These are phyloP conservation scores for Morella rubra DNA, from an alignment of 306 rosid species.

Conservation along the genomic window DNA sequence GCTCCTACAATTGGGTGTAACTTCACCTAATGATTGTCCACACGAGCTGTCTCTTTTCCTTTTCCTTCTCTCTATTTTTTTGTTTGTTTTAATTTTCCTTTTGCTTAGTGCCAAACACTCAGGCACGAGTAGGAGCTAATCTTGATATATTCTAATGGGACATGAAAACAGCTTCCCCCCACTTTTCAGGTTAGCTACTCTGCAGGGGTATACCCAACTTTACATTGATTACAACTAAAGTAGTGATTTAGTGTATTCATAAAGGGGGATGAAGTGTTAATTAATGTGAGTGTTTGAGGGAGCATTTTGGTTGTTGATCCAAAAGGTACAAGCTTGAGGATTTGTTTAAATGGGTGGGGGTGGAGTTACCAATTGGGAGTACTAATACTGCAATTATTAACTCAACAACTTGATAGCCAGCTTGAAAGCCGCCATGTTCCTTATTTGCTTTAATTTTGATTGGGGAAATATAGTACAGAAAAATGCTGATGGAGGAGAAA, in stretches of 20 bases:
- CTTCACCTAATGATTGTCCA: not conserved
- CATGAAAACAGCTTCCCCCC: not conserved
- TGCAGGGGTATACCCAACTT: not conserved
- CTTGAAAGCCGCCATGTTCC: constrained; percentile 52
- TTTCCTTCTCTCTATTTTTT: too few relatives aligned
- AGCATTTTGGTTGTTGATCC: not conserved
- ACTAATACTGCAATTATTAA: constrained; percentile 32
- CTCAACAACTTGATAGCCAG: constrained; percentile 40
- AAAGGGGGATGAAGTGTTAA: not conserved
- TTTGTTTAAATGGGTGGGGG: not conserved
- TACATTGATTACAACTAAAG: not conserved
- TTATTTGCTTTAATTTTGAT: constrained; percentile 26
- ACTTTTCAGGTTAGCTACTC: not conserved
- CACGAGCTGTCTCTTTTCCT: not conserved
- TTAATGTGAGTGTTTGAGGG: not conserved
- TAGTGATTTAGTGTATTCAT: too few relatives aligned
- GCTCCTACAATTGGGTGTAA: not conserved
- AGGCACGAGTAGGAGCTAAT: not conserved
- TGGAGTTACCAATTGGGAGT: constrained; percentile 6
- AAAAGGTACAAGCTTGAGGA: not conserved
- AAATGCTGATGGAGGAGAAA: constrained; percentile 37
- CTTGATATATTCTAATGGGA: not conserved
- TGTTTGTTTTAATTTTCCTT: not conserved
- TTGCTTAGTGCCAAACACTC: not conserved
- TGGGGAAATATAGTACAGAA: constrained; percentile 30